Conservation (phyloP, 139 green algal species). For the Chlamydomonas asymmetrica region DNA sequence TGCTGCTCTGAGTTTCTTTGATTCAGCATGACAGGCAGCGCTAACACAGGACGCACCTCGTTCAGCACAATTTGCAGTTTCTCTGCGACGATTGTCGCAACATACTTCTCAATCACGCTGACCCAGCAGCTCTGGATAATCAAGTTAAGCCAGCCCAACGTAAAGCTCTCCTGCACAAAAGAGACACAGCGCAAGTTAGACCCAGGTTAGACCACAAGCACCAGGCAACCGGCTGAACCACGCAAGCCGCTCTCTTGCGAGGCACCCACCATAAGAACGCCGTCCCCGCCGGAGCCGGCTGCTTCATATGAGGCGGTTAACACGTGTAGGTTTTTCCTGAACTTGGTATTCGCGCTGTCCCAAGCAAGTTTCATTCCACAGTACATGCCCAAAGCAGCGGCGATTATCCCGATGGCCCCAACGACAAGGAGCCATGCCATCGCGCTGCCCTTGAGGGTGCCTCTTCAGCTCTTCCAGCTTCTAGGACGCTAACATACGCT, state of each 20-base stretch:
- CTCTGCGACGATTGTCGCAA: constrained; percentile 29
- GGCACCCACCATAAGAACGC: not conserved
- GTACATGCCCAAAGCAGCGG: too few relatives aligned
- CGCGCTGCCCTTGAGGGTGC: not conserved
- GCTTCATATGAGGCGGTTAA: too few relatives aligned
- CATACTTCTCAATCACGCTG: constrained; percentile 31
- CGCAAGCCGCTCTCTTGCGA: not conserved
- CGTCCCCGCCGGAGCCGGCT: not conserved
- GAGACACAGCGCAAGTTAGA: too few relatives aligned
- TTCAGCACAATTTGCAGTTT: constrained; percentile 38
- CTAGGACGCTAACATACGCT: too few relatives aligned
- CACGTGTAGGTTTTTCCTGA: not conserved
- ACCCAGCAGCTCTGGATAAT: constrained; percentile 31
- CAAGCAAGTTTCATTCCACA: too few relatives aligned
- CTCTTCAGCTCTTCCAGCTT: too few relatives aligned
- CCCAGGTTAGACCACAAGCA: too few relatives aligned
- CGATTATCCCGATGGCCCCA: too few relatives aligned
- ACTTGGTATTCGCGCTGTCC: not conserved
- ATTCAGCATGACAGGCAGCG: too few relatives aligned
- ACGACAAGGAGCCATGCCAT: not conserved
- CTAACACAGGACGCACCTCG: constrained; percentile 17
- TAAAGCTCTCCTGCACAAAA: constrained; percentile 41
- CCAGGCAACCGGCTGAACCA: too few relatives aligned
- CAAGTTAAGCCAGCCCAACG: constrained; percentile 41
- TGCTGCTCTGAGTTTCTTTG: too few relatives aligned